These are phyloP conservation scores for Aureobasidium sp. DNA, from an alignment of 2,329 filamentous ascomycete species.

Conservation along the genomic window DNA sequence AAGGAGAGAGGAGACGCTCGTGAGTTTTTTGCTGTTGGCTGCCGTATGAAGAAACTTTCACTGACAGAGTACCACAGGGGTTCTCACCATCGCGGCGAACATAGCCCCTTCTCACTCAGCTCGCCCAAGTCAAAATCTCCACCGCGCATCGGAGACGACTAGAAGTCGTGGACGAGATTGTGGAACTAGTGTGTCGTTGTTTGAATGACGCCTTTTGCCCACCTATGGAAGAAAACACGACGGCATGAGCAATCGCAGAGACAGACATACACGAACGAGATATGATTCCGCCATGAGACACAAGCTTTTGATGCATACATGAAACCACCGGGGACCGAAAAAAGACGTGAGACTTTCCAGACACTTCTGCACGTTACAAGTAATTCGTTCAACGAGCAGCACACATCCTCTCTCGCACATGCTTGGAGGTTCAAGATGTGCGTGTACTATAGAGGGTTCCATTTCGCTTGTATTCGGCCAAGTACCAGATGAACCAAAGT, in stretches of 20 bases:
- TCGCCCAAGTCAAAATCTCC: constrained; percentile 10
- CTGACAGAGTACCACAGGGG: background rate
- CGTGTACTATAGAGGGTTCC: background rate
- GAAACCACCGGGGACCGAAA: background rate
- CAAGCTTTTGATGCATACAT: background rate
- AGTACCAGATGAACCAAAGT: no score
- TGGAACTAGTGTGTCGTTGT: background rate
- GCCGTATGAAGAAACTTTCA: background rate
- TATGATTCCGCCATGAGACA: background rate
- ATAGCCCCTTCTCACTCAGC: constrained; percentile 2
- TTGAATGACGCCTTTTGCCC: background rate
- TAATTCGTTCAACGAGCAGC: background rate
- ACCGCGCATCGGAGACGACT: constrained; percentile 14
- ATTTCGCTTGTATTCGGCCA: background rate
- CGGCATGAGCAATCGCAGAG: background rate
- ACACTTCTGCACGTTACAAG: background rate
- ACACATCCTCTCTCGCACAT: background rate
- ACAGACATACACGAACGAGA: background rate
- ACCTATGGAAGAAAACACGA: background rate
- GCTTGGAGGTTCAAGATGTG: background rate
- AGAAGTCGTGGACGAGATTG: background rate
- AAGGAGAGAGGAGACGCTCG: constrained; percentile 78
- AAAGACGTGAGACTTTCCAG: background rate
- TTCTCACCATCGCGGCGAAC: constrained; percentile 3
- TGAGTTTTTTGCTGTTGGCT: constrained; percentile 44